Evolutionary conservation across 345 rosid genomes (phyloP).

Genomic region (Trapa bicornis): DNA sequence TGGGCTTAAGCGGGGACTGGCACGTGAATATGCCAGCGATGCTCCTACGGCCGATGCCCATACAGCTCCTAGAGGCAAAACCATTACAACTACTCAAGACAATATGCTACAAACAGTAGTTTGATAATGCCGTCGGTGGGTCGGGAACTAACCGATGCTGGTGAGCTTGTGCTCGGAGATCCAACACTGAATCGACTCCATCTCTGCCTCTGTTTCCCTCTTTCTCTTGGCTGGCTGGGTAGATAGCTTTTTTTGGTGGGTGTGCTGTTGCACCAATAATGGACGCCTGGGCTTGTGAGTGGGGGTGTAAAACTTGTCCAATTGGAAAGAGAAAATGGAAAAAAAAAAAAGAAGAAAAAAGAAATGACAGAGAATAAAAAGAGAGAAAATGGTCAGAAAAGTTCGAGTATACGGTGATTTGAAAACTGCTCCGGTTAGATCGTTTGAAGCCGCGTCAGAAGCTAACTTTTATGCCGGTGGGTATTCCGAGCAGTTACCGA

Average conservation of each 20-base stretch:
- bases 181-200: conserved; percentile 60
- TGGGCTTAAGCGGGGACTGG: conserved; percentile 49
- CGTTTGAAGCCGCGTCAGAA: too few relatives aligned
- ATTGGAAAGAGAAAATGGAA: too few relatives aligned
- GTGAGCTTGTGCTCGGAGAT: conserved; percentile 54
- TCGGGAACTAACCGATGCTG: conserved; percentile 31
- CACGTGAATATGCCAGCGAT: conserved; percentile 37
- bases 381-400: too few relatives aligned
- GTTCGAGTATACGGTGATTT: too few relatives aligned
- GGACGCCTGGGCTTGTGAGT: background rate
- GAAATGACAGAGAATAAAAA: too few relatives aligned
- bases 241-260: background rate
- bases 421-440: too few relatives aligned
- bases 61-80: conserved; percentile 29
- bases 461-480: too few relatives aligned
- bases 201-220: conserved; percentile 4
- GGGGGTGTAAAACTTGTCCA: too few relatives aligned
- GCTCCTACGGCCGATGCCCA: conserved; percentile 61
- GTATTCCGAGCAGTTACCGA: too few relatives aligned
- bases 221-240: background rate
- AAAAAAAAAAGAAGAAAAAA: too few relatives aligned
- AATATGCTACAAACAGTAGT: too few relatives aligned
- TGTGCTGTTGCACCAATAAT: background rate
- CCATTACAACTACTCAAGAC: background rate
- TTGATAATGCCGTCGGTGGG: too few relatives aligned